These are phyloP conservation scores for Amaranthus tricolor DNA, from an alignment of 179 eudicot genomes.

Conservation along the genomic window DNA sequence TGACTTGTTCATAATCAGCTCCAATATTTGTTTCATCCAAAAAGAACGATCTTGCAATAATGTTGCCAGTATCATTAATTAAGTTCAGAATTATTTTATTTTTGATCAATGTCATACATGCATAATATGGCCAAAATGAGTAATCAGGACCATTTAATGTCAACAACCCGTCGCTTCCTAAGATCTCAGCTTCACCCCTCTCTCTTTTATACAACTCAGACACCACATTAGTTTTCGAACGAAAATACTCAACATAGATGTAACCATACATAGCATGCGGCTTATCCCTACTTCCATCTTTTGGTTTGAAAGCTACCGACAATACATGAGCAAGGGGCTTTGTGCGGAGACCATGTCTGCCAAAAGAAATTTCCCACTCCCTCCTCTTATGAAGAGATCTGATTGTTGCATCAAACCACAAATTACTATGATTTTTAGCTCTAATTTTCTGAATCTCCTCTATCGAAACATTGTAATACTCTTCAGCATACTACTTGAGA, in stretches of 20 bases:
- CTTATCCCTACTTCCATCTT: not conserved
- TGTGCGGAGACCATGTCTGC: not conserved
- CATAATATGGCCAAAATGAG: not conserved
- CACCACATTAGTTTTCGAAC: not conserved
- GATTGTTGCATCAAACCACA: not conserved
- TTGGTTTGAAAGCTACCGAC: not conserved
- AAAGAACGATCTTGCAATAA: not conserved
- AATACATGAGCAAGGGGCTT: not conserved
- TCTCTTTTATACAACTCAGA: not conserved
- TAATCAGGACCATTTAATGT: slow-evolving; percentile 3
- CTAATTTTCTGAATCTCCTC: not conserved
- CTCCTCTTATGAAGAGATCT: not conserved
- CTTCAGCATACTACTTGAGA: not conserved
- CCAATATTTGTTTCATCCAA: not conserved
- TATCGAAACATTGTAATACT: not conserved
- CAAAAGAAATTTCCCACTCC: not conserved
- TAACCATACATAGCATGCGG: not conserved
- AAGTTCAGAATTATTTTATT: not conserved
- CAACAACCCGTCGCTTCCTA: not conserved
- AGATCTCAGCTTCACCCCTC: not conserved
- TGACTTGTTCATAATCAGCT: slow-evolving; percentile 7
- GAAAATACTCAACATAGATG: not conserved
- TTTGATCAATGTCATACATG: slow-evolving; percentile 7
- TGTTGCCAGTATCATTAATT: not conserved
- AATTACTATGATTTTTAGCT: not conserved